These are phyloP conservation scores for Tricholoma sp. DNA, from an alignment of 768 basidiomycete species.

Conservation along the genomic window DNA sequence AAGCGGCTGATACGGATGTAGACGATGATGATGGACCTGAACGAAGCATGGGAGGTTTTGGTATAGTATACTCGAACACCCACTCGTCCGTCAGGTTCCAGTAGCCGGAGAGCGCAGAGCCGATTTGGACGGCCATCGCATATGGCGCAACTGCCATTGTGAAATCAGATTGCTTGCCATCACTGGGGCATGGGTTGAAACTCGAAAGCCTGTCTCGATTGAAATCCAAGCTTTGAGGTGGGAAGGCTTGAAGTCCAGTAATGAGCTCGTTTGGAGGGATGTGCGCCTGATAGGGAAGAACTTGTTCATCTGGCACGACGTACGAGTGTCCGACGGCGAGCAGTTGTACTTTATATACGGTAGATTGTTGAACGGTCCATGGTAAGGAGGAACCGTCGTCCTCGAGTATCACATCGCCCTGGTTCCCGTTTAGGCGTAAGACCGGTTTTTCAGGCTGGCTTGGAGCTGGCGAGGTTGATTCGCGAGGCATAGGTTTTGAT, in stretches of 20 bases:
- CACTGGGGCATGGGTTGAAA: slow-evolving; percentile 50
- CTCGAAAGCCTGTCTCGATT: slow-evolving; percentile 31
- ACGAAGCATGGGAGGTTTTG: slow-evolving; percentile 18
- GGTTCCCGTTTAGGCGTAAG: slow-evolving; percentile 1
- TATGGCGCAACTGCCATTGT: slow-evolving; percentile 55
- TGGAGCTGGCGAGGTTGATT: background rate
- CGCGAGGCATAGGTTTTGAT: slow-evolving; percentile 32
- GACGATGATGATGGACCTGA: slow-evolving; percentile 9
- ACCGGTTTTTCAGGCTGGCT: background rate
- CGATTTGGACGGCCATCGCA: slow-evolving; percentile 69
- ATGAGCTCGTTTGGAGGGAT: slow-evolving; percentile 50
- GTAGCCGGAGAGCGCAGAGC: slow-evolving; percentile 51
- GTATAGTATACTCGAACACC: slow-evolving; percentile 49
- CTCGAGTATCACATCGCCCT: slow-evolving; percentile 20
- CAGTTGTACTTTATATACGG: slow-evolving; percentile 62
- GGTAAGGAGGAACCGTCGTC: slow-evolving; percentile 23
- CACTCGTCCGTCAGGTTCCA: slow-evolving; percentile 77
- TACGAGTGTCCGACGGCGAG: slow-evolving; percentile 50
- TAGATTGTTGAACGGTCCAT: slow-evolving; percentile 59
- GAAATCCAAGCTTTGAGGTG: slow-evolving; percentile 39
- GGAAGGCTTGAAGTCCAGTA: slow-evolving; percentile 39
- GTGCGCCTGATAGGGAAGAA: slow-evolving; percentile 75
- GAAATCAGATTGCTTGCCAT: slow-evolving; percentile 30
- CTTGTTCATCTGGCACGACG: slow-evolving; percentile 46
- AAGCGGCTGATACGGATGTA: slow-evolving; percentile 32